Evolutionary conservation across 2,329 filamentous ascomycete species (phyloP).

Genomic region (Alternaria arbusti): DNA sequence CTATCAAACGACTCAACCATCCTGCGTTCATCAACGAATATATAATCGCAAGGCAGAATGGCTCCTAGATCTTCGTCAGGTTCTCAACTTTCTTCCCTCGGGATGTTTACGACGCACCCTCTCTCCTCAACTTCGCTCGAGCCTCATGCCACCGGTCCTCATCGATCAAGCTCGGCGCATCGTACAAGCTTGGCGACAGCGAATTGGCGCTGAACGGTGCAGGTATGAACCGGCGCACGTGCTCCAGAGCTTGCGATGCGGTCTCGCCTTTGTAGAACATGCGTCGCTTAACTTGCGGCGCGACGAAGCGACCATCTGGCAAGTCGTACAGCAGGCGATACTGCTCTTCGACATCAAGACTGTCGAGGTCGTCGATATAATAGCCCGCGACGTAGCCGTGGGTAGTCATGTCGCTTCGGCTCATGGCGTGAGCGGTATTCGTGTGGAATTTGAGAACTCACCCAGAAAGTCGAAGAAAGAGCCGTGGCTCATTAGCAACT

Average conservation of each 20-base stretch:
- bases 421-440: background rate
- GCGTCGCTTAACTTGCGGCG: background rate
- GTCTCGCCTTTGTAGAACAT: background rate
- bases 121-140: background rate
- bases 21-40: background rate
- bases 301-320: background rate
- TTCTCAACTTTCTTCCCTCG: background rate
- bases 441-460: background rate
- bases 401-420: background rate
- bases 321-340: background rate
- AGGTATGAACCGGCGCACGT: background rate
- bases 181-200: background rate
- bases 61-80: background rate
- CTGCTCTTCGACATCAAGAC: background rate
- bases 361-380: background rate
- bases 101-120: background rate
- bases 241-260: background rate
- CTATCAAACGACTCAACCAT: background rate
- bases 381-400: background rate
- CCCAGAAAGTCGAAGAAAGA: background rate
- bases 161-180: conserved; percentile 9
- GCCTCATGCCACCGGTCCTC: conserved; percentile 11
- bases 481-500: no score
- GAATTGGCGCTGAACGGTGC: background rate
- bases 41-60: background rate